Base-by-base conservation (phyloP, 1,284 basidiomycete genomes). In the Apiotrichum porosum region DNA sequence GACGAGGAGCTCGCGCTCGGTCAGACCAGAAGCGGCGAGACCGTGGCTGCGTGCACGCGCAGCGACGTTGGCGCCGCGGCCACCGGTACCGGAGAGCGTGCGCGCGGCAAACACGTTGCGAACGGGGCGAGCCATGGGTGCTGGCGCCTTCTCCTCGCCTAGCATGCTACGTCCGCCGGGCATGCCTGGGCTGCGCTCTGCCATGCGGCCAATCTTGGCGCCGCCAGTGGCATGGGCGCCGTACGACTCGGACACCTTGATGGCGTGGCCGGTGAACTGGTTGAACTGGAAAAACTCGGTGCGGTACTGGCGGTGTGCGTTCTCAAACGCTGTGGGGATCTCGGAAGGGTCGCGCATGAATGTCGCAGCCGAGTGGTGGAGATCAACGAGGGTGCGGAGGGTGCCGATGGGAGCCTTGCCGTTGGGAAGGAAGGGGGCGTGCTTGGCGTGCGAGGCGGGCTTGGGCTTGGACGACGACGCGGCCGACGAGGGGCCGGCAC, bases 291-390 rank as follows among this genome's bases (percentile, higher is more conserved):
- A 23, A 28, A 56, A 63, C 44, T 41, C 46, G 17, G 52, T 52
- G 15, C 45, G 43, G 30, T 49, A 44, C 35, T 56, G 17, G 19
- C 53, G 36, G 52, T 69, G 68, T 13, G 66, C 57, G 19, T 56
- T 59, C 35, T 65, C 51, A 51, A 71, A 69, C 2, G 61, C 66
- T 9, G 34, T 40, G 22, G 50, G 40, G n/a, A 68, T 44, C 21
- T 62, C 57, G 34, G 49, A 36, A 0, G 68, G 56, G 32, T 61
- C 47, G 35, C 62, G 60, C 51, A 73, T 61, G 58, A 71, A 73
- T 4, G 60, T 56, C 9, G 67, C 54, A 3, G 66, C 52, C n/a
- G 58, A 42, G 54, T 73, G 71, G 50, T 73, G 68, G 9, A 73
- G 59, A 14, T 54, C 47, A 30, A 71, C 58, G 14, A 73, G 62